These are phyloP conservation scores for Chaetoceros tenuissimus DNA, from an alignment of 108 stramenopile species.

Conservation along the genomic window DNA sequence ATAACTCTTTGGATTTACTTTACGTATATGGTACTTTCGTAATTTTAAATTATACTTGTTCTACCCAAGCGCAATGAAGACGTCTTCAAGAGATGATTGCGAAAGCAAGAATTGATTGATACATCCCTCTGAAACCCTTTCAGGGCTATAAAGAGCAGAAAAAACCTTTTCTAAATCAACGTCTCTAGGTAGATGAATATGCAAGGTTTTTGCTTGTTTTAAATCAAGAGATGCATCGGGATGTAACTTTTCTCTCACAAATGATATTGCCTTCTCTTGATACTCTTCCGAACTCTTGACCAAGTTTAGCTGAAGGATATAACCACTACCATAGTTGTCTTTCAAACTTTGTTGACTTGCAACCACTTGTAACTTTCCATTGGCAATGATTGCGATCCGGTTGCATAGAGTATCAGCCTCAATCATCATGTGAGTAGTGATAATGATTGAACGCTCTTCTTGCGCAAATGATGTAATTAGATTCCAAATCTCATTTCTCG, in stretches of 20 bases:
- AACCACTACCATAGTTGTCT: conserved; percentile 42
- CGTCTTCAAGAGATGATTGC: conserved; percentile 52
- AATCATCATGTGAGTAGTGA: conserved; percentile 94
- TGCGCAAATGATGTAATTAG: conserved; percentile 33
- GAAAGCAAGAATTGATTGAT: conserved; percentile 55
- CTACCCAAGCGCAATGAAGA: conserved; percentile 40
- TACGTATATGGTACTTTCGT: no score
- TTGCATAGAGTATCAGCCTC: conserved; percentile 89
- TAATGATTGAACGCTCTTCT: conserved; percentile 45
- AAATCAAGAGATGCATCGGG: conserved; percentile 25
- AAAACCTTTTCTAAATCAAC: conserved; percentile 29
- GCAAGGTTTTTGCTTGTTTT: conserved; percentile 47
- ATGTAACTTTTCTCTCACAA: conserved; percentile 27
- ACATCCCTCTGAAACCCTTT: conserved; percentile 21
- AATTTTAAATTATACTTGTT: no score
- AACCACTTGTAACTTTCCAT: conserved; percentile 65
- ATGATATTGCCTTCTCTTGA: conserved; percentile 24
- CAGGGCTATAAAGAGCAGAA: conserved; percentile 23
- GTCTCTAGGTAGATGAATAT: conserved; percentile 33
- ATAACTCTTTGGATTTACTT: no score
- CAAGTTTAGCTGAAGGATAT: conserved; percentile 42
- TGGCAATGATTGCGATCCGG: conserved; percentile 82
- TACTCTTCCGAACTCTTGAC: conserved; percentile 22
- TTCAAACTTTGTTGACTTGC: conserved; percentile 81
- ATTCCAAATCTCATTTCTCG: neutral